Conservation (phyloP, 768 basidiomycete species). For the Lactarius hengduanensis region DNA sequence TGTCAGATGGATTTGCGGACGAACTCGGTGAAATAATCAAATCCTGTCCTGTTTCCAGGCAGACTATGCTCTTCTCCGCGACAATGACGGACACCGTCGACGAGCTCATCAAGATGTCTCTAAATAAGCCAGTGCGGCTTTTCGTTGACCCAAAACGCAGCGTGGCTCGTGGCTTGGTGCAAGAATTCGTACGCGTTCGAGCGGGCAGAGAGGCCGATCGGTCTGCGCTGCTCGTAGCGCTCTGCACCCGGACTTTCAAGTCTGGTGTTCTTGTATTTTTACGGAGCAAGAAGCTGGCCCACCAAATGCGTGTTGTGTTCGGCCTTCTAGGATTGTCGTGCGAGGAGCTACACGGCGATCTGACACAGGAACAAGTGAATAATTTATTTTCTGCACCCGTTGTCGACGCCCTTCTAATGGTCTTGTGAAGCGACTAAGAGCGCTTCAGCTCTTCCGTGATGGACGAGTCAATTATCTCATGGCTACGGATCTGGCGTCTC, state of each 20-base stretch:
- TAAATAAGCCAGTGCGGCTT: conserved; percentile 89
- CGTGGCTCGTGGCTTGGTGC: conserved; percentile 81
- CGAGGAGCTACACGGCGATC: conserved; percentile 91
- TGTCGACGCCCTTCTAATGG: background rate
- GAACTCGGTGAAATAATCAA: conserved; percentile 93
- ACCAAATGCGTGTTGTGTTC: conserved; percentile 95
- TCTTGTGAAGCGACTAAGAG: conserved; percentile 66
- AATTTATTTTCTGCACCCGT: conserved; percentile 6
- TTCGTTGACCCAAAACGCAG: conserved; percentile 94
- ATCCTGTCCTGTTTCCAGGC: conserved; percentile 81
- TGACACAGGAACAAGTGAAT: conserved; percentile 90
- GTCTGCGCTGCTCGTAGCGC: conserved; percentile 68
- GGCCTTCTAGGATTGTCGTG: conserved; percentile 84
- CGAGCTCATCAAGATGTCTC: conserved; percentile 86
- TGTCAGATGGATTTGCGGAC: conserved; percentile 92
- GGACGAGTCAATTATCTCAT: conserved; percentile 88
- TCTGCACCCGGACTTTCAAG: conserved; percentile 89
- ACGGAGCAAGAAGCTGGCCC: conserved; percentile 94
- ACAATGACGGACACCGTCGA: conserved; percentile 99
- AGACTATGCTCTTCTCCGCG: conserved; percentile 98
- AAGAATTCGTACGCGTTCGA: conserved; percentile 93
- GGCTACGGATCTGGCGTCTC: conserved; percentile 94
- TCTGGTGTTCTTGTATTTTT: conserved; percentile 88
- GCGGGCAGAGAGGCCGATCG: conserved; percentile 76
- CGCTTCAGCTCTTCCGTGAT: conserved; percentile 85